Conservation (phyloP, 2,329 filamentous ascomycete species). For the Trichoderma arundinaceum region DNA sequence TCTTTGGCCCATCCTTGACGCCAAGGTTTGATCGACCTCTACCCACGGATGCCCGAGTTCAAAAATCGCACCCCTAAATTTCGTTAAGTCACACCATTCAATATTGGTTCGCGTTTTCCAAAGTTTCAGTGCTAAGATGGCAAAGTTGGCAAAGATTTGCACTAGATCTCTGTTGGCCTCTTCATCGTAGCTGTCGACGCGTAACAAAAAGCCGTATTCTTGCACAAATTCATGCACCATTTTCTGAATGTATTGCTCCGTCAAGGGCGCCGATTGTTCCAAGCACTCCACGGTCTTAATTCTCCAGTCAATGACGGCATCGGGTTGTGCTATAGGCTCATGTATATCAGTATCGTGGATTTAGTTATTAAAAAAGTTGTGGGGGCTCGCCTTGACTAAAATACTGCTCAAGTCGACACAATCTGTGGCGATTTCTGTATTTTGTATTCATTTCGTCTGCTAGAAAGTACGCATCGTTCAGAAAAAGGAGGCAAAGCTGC, state of each 20-base stretch:
- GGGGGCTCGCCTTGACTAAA: neutral
- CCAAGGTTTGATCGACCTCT: neutral
- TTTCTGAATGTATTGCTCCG: neutral
- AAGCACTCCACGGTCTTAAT: neutral
- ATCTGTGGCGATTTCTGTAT: fast-evolving
- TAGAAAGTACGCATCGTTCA: neutral
- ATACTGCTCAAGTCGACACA: neutral
- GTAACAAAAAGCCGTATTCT: neutral
- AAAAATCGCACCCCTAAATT: neutral
- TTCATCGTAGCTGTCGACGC: neutral
- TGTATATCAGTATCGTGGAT: neutral
- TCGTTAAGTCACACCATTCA: neutral
- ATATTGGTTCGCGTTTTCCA: neutral
- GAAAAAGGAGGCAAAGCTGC: neutral
- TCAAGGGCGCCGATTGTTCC: neutral
- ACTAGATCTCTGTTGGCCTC: neutral
- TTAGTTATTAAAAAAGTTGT: fast-evolving
- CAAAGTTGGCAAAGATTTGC: neutral
- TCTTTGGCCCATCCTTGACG: neutral
- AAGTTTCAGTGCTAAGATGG: neutral
- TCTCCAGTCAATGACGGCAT: neutral
- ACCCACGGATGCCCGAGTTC: neutral
- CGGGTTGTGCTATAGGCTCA: neutral
- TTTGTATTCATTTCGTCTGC: neutral
- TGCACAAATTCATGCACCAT: neutral